A percentile compares a stretch with the other conserved stretches of the same genome.
These are phyloP conservation scores for Coelastrella sp. DNA, from an alignment of 139 green algal species.

Conservation along the genomic window DNA sequence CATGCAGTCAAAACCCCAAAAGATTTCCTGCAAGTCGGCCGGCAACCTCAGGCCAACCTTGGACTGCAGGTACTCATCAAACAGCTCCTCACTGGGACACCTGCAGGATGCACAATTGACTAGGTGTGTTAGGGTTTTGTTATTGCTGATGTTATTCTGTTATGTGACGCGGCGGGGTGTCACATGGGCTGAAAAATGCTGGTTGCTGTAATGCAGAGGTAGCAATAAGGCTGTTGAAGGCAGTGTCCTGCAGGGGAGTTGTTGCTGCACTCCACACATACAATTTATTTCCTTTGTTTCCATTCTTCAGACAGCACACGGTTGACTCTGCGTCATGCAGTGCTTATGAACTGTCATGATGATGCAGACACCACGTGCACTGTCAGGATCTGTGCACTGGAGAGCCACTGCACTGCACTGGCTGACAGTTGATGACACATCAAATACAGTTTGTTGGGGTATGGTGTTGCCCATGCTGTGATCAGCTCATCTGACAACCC, in stretches of 20 bases:
- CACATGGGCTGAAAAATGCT: too few relatives aligned
- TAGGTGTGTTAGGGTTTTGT: neutral
- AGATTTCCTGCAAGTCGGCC: conserved; percentile 47
- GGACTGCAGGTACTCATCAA: conserved; percentile 54
- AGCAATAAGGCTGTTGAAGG: neutral
- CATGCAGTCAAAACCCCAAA: conserved; percentile 79
- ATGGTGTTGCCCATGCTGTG: too few relatives aligned
- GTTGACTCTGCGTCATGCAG: too few relatives aligned
- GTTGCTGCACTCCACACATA: too few relatives aligned
- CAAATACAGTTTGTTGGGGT: too few relatives aligned
- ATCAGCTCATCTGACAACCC: too few relatives aligned
- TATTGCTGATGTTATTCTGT: too few relatives aligned
- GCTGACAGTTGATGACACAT: neutral
- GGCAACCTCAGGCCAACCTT: conserved; percentile 7
- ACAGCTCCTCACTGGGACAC: conserved; percentile 53
- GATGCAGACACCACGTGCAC: too few relatives aligned
- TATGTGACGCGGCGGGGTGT: too few relatives aligned
- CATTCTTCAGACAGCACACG: too few relatives aligned
- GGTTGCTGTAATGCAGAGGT: neutral
- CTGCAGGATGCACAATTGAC: neutral
- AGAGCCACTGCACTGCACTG: neutral
- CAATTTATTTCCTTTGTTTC: too few relatives aligned
- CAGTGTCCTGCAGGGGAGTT: neutral
- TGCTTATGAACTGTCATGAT: too few relatives aligned
- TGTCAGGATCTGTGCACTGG: neutral